Percentiles rank a stretch among this genome's conserved stretches.
phyloP scores from a whole-genome alignment of 1,284 basidiomycete genomes.

The Laetiporus sulphureus region DNA sequence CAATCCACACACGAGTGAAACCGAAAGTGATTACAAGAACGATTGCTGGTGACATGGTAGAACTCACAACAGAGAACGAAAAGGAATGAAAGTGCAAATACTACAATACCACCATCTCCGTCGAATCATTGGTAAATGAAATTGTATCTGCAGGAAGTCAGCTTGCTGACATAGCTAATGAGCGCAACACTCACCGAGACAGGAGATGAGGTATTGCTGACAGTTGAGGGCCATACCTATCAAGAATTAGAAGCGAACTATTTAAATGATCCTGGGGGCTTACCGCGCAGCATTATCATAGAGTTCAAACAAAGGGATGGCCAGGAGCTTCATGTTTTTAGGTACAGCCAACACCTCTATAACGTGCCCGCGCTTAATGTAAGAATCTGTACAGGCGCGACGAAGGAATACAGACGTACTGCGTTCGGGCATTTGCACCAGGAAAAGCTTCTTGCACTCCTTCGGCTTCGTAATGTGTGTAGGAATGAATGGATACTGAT shows the following conservation, averaged over 20 bases:
- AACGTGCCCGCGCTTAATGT: no score
- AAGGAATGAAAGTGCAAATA: no score
- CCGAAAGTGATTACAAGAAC: no score
- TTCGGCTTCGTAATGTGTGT: slow-evolving; percentile 97
- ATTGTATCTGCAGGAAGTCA: slow-evolving; percentile 41
- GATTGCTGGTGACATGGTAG: no score
- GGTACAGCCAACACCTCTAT: slow-evolving; percentile 93
- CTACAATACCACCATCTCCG: no score
- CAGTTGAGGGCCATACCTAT: slow-evolving; percentile 83
- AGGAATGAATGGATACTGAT: slow-evolving; percentile 92
- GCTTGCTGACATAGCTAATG: background rate
- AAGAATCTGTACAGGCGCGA: no score
- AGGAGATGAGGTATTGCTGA: slow-evolving; percentile 92
- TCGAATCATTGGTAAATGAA: slow-evolving; percentile 56
- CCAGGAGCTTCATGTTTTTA: slow-evolving; percentile 97
- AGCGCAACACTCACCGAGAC: slow-evolving; percentile 58
- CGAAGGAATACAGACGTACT: slow-evolving; percentile 48
- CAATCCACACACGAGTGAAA: no score
- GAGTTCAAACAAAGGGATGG: slow-evolving; percentile 92
- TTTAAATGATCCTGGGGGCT: slow-evolving; percentile 10
- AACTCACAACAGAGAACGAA: no score
- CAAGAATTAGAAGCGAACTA: slow-evolving; percentile 2
- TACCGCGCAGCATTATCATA: slow-evolving; percentile 94
- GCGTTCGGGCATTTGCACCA: slow-evolving; percentile 91
- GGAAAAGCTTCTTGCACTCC: slow-evolving; percentile 94